Evolutionary conservation across 768 basidiomycete species (phyloP).

Genomic region (Dentipellis sp.): DNA sequence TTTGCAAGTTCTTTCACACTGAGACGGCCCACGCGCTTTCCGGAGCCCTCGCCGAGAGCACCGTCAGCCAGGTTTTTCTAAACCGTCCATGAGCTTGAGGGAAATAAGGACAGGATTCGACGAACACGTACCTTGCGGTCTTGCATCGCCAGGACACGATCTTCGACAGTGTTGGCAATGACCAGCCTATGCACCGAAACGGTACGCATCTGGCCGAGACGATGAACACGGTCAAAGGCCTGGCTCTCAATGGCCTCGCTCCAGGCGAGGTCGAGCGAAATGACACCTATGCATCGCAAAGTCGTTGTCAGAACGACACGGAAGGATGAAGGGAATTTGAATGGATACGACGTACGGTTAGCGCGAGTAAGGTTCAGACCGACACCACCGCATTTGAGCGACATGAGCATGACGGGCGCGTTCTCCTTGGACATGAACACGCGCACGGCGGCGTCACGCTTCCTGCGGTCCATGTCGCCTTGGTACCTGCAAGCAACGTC

Average conservation of each 20-base stretch:
- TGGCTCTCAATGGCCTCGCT: constrained; percentile 54
- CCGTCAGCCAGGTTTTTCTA: constrained; percentile 49
- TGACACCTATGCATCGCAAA: constrained; percentile 28
- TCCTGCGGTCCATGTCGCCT: constrained; percentile 44
- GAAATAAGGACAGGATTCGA: too few relatives aligned
- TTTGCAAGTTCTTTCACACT: not conserved
- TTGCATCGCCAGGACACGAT: constrained; percentile 59
- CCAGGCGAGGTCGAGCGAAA: constrained; percentile 57
- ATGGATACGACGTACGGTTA: constrained; percentile 28
- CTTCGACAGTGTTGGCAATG: constrained; percentile 54
- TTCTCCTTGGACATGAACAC: constrained; percentile 54
- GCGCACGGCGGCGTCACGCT: constrained; percentile 46
- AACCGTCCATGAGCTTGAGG: too few relatives aligned
- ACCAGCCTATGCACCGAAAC: constrained; percentile 50
- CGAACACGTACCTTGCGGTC: constrained; percentile 38
- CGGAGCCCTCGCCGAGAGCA: constrained; percentile 51
- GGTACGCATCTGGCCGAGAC: constrained; percentile 37
- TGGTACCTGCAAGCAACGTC: constrained; percentile 34
- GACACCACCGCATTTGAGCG: constrained; percentile 52
- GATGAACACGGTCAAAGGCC: constrained; percentile 39
- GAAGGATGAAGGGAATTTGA: not conserved
- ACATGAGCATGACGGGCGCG: constrained; percentile 52
- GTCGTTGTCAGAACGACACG: not conserved
- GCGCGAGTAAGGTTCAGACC: constrained; percentile 51
- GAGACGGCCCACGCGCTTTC: constrained; percentile 44